phyloP scores from a whole-genome alignment of 1,139 yeast genomes.

The Hemisphaericaspora lyxosophila region DNA sequence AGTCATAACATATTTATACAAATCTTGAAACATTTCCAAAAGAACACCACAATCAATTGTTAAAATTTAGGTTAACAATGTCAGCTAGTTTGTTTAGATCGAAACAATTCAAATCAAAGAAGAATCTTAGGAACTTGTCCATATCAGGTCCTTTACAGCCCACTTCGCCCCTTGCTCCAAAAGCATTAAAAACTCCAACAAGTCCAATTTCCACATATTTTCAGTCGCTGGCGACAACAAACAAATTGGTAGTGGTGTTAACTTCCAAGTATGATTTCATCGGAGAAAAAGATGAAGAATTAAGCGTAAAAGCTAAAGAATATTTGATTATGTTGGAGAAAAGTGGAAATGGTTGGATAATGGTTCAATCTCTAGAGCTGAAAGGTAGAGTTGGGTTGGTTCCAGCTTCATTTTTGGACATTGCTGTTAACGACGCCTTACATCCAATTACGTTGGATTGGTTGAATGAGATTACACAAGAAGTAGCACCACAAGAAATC shows the following conservation, averaged over 20 bases:
- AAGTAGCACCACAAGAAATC: background rate
- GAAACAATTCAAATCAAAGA: slow-evolving; percentile 26
- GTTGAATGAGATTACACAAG: slow-evolving; percentile 20
- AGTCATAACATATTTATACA: too few species aligned
- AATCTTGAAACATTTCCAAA: too few species aligned
- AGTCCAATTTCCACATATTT: background rate
- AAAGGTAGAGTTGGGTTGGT: slow-evolving; percentile 29
- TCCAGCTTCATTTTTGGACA: slow-evolving; percentile 38
- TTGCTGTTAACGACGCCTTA: slow-evolving; percentile 34
- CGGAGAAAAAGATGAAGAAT: slow-evolving; percentile 29
- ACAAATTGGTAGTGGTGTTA: slow-evolving; percentile 19
- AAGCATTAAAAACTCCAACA: background rate
- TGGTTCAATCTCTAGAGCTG: slow-evolving; percentile 32
- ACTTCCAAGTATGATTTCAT: slow-evolving; percentile 32
- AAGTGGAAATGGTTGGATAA: slow-evolving; percentile 40
- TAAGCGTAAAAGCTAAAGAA: slow-evolving; percentile 29
- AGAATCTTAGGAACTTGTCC: slow-evolving; percentile 29
- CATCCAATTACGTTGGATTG: slow-evolving; percentile 34
- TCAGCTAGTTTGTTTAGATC: slow-evolving; percentile 30
- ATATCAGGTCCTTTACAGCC: slow-evolving; percentile 21
- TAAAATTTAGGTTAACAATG: slow-evolving; percentile 21
- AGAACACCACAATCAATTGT: too few species aligned
- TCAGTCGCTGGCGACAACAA: background rate
- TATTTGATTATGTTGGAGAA: slow-evolving; percentile 32
- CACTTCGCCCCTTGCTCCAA: slow-evolving; percentile 1